Evolutionary conservation across 176 grass and related monocot genomes (phyloP).

Genomic region (Oryza officinalis): DNA sequence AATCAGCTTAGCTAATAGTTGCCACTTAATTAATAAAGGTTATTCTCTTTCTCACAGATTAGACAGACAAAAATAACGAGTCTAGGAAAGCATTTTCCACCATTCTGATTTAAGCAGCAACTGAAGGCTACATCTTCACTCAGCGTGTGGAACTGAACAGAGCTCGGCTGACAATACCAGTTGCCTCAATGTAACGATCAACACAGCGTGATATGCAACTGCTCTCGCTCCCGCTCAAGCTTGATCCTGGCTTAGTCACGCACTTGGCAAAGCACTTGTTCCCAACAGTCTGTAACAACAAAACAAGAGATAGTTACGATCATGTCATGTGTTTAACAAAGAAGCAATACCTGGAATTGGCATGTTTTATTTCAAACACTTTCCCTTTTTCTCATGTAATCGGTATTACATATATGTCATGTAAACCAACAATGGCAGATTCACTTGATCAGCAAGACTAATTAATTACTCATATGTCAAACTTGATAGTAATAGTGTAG

Average conservation of each 20-base stretch:
- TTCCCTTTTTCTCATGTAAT: neutral
- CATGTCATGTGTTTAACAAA: neutral
- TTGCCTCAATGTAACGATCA: conserved; percentile 85
- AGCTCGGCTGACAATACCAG: conserved; percentile 59
- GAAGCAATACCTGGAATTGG: neutral
- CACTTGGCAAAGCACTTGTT: conserved; percentile 94
- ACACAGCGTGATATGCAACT: conserved; percentile 86
- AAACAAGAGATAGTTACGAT: neutral
- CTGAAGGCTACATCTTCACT: neutral
- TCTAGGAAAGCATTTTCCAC: neutral
- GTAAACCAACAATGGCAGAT: neutral
- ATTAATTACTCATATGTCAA: neutral
- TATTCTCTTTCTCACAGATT: neutral
- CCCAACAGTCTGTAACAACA: conserved; percentile 61
- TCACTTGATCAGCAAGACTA: neutral
- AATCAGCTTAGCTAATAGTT: neutral
- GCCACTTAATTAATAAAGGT: neutral
- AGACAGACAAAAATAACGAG: neutral
- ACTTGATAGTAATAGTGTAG: neutral
- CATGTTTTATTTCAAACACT: neutral
- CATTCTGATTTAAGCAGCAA: neutral
- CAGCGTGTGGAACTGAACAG: conserved; percentile 66
- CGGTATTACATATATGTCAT: neutral
- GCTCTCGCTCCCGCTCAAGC: conserved; percentile 76
- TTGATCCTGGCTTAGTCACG: conserved; percentile 83